phyloP scores from a whole-genome alignment of 768 basidiomycete genomes.

The Mycena rebaudengoi region DNA sequence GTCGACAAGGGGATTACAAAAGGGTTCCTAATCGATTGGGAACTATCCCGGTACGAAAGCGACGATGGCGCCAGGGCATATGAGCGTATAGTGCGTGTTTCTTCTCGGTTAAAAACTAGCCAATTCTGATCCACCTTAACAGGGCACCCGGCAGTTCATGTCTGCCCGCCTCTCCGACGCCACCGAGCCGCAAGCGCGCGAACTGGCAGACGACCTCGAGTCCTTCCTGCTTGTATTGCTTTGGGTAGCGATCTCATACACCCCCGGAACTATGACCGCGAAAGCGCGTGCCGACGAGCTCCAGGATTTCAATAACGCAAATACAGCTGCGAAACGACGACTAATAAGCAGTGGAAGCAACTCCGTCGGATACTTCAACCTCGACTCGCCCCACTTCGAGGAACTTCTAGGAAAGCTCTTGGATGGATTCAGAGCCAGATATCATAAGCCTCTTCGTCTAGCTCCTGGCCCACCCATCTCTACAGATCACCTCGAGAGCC shows the following conservation, averaged over 20 bases:
- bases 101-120: neutral
- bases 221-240: conserved; percentile 26
- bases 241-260: conserved; percentile 19
- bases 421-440: conserved; percentile 5
- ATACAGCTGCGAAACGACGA: conserved; percentile 1
- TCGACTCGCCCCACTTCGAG: conserved; percentile 5
- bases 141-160: conserved; percentile 30
- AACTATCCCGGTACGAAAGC: conserved; percentile 1
- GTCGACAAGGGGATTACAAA: neutral
- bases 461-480: conserved; percentile 1
- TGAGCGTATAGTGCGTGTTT: neutral
- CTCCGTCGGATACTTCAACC: neutral
- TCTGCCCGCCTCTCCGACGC: conserved; percentile 7
- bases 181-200: conserved; percentile 3
- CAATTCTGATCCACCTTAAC: neutral
- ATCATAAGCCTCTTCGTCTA: neutral
- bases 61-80: neutral
- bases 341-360: neutral
- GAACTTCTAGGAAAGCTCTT: neutral
- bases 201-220: conserved; percentile 23
- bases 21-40: conserved; percentile 10
- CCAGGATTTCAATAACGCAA: neutral
- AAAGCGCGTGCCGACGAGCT: conserved; percentile 2
- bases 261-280: conserved; percentile 11
- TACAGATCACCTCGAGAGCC: neutral